phyloP scores from a whole-genome alignment of 257 asterid genomes.

The Jasminum sambac region DNA sequence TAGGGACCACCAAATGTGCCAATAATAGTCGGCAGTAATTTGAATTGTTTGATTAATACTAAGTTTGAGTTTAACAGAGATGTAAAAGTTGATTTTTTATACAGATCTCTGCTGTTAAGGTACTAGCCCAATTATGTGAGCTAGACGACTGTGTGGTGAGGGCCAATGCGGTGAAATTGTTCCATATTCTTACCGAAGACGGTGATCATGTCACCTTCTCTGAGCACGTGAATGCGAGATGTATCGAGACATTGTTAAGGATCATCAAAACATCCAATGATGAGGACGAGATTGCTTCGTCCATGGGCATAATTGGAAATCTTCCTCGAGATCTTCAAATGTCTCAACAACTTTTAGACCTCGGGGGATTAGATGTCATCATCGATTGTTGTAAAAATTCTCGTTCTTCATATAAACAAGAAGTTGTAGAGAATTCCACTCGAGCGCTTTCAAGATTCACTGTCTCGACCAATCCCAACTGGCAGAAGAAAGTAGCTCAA shows the following conservation, averaged over 20 bases:
- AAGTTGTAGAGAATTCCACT: conserved; percentile 33
- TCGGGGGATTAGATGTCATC: conserved; percentile 38
- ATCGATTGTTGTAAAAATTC: conserved; percentile 28
- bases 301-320: conserved; percentile 39
- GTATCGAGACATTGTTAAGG: conserved; percentile 28
- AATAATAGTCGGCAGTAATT: no score
- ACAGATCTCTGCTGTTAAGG: conserved; percentile 47
- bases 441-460: conserved; percentile 42
- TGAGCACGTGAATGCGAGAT: conserved; percentile 37
- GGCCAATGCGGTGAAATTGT: conserved; percentile 43
- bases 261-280: conserved; percentile 34
- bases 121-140: conserved; percentile 45
- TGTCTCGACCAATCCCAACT: conserved; percentile 32
- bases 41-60: no score
- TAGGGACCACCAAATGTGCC: no score
- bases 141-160: conserved; percentile 30
- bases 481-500: conserved; percentile 40
- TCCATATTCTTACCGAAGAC: conserved; percentile 36
- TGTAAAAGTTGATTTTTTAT: conserved; percentile 2
- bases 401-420: conserved; percentile 26
- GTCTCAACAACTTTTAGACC: conserved; percentile 29
- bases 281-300: conserved; percentile 39
- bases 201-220: conserved; percentile 34
- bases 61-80: no score
- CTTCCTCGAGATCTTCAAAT: conserved; percentile 34